A percentile compares a stretch with the other conserved stretches of the same genome.
phyloP scores from a whole-genome alignment of 2,329 filamentous ascomycete genomes.

The Aphanocladium album region DNA sequence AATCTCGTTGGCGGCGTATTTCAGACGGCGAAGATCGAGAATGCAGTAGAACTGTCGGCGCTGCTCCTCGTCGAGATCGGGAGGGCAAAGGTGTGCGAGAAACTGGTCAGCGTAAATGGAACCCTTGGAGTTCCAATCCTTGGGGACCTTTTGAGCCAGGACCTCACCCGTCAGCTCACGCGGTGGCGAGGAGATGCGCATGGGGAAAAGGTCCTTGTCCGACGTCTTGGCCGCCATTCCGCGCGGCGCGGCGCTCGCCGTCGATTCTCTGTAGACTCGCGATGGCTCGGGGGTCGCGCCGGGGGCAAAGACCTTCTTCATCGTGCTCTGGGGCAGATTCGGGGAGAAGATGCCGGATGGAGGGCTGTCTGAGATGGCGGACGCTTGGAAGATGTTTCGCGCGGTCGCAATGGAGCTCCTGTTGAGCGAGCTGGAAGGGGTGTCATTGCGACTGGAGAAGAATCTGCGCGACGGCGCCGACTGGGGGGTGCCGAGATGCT shows the following conservation, averaged over 20 bases:
- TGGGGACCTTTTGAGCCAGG: slow-evolving; percentile 48
- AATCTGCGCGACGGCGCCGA: slow-evolving; percentile 32
- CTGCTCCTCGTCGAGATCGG: slow-evolving; percentile 54
- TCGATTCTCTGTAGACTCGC: slow-evolving; percentile 39
- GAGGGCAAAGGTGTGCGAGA: slow-evolving; percentile 51
- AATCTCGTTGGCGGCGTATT: slow-evolving; percentile 57
- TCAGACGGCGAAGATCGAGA: slow-evolving; percentile 55
- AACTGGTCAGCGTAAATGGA: slow-evolving; percentile 59
- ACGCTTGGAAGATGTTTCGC: slow-evolving; percentile 39
- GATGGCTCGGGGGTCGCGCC: slow-evolving; percentile 39
- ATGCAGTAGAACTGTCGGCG: slow-evolving; percentile 59
- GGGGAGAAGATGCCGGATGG: slow-evolving; percentile 39
- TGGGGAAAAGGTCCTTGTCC: slow-evolving; percentile 49
- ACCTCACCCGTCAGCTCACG: slow-evolving; percentile 51
- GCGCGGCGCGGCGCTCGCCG: slow-evolving; percentile 42
- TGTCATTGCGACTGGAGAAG: slow-evolving; percentile 30
- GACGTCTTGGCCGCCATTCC: slow-evolving; percentile 45
- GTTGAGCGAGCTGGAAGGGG: slow-evolving; percentile 31
- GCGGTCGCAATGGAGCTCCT: slow-evolving; percentile 30
- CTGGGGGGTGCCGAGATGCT: slow-evolving; percentile 35
- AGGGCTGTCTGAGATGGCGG: slow-evolving; percentile 30
- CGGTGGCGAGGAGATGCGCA: slow-evolving; percentile 55
- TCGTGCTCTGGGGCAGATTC: slow-evolving; percentile 38
- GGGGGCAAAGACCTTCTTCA: slow-evolving; percentile 45
- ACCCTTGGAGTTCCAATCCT: slow-evolving; percentile 45